These are phyloP conservation scores for Alternaria gansuensis DNA, from an alignment of 2,329 filamentous ascomycete genomes.

Conservation along the genomic window DNA sequence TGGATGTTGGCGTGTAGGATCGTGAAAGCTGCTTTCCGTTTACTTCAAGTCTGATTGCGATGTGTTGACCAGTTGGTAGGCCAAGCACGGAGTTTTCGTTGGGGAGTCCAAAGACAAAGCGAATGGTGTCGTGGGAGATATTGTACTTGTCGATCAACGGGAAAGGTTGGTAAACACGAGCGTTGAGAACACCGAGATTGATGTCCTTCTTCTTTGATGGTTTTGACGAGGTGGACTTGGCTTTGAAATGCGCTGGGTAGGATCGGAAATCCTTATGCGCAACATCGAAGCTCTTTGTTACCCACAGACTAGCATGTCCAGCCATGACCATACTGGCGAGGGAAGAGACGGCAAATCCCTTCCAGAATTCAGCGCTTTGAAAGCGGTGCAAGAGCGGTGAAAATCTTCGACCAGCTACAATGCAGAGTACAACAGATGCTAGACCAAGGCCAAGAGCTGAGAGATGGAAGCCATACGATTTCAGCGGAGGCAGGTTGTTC, in stretches of 20 bases:
- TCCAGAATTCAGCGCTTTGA: slow-evolving; percentile 23
- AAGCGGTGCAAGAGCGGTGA: slow-evolving; percentile 21
- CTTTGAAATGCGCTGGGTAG: slow-evolving; percentile 26
- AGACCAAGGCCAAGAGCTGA: slow-evolving; percentile 18
- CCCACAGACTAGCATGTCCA: slow-evolving; percentile 22
- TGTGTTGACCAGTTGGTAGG: slow-evolving; percentile 50
- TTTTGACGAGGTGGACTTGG: slow-evolving; percentile 19
- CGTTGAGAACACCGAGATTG: slow-evolving; percentile 60
- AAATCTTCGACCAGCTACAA: slow-evolving; percentile 18
- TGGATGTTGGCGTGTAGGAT: slow-evolving; percentile 50
- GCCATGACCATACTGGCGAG: slow-evolving; percentile 19
- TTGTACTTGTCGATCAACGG: slow-evolving; percentile 49
- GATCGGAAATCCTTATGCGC: slow-evolving; percentile 27
- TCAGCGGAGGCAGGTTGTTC: slow-evolving; percentile 27
- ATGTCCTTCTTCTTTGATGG: slow-evolving; percentile 24
- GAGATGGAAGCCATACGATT: slow-evolving; percentile 12
- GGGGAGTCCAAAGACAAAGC: slow-evolving; percentile 42
- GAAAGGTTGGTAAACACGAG: slow-evolving; percentile 59
- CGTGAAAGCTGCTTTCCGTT: slow-evolving; percentile 63
- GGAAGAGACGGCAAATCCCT: slow-evolving; percentile 25
- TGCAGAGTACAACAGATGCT: slow-evolving; percentile 11
- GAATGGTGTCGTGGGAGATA: slow-evolving; percentile 31
- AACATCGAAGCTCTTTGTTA: slow-evolving; percentile 22
- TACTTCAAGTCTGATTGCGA: slow-evolving; percentile 64
- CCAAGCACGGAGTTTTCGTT: slow-evolving; percentile 38